Evolutionary conservation across 306 rosid species (phyloP).

Genomic region (Cucurbita maxima): DNA sequence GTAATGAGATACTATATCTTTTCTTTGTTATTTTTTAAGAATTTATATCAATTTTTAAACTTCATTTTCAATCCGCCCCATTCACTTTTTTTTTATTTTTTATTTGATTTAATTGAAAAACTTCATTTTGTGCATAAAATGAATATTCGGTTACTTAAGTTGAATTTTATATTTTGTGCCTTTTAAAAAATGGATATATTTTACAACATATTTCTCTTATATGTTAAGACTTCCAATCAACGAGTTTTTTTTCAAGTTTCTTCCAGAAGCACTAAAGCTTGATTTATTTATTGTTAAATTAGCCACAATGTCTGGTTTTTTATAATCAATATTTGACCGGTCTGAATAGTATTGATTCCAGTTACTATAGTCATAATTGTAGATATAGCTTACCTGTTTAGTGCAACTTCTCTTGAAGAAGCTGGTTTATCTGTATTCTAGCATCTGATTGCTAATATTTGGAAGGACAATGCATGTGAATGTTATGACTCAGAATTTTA

Average conservation of each 20-base stretch:
- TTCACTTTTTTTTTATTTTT: background rate
- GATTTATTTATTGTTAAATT: background rate
- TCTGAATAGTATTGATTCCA: background rate
- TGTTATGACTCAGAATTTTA: slow-evolving; percentile 13
- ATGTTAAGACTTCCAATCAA: background rate
- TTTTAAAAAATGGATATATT: background rate
- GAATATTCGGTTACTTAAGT: background rate
- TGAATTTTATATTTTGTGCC: background rate
- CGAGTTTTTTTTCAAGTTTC: background rate
- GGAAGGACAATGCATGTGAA: background rate
- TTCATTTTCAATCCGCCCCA: background rate
- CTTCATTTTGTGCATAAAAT: background rate
- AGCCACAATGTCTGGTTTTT: background rate
- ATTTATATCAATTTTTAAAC: background rate
- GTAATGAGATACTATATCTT: background rate
- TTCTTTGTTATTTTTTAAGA: background rate
- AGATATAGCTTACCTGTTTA: background rate
- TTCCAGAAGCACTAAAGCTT: background rate
- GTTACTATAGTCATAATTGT: background rate
- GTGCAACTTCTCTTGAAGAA: background rate
- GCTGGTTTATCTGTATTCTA: background rate
- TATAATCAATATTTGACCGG: background rate
- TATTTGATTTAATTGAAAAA: background rate
- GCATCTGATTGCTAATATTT: background rate
- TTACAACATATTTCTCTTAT: background rate